Conservation (phyloP, 164 flowering plant genomes). For the Annona squamosa region DNA sequence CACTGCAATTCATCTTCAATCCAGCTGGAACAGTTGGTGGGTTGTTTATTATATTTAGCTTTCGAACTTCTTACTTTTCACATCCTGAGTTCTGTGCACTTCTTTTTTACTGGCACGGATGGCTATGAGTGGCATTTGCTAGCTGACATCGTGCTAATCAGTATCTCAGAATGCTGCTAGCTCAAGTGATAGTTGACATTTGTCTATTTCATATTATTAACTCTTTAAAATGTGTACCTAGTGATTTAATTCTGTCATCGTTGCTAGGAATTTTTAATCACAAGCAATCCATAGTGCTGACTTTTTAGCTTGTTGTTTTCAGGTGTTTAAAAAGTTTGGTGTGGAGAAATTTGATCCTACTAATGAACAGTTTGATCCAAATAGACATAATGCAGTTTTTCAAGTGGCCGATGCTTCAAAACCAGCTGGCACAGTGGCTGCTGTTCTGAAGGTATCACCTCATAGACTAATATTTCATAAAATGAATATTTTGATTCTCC, state of each 20-base stretch:
- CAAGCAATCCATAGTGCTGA: not conserved
- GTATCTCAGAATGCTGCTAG: too few species aligned
- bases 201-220: too few species aligned
- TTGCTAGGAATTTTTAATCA: not conserved
- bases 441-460: constrained; percentile 65
- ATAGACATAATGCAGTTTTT: constrained; percentile 75
- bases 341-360: constrained; percentile 61
- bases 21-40: too few species aligned
- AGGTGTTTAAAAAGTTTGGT: constrained; percentile 75
- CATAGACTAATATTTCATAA: not conserved
- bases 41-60: too few species aligned
- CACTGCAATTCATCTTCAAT: too few species aligned
- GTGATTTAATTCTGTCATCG: not conserved
- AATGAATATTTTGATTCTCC: not conserved
- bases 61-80: too few species aligned
- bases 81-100: too few species aligned
- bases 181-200: too few species aligned
- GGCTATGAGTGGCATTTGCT: too few species aligned
- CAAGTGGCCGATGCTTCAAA: constrained; percentile 74
- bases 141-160: too few species aligned
- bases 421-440: constrained; percentile 67
- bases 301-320: constrained; percentile 12
- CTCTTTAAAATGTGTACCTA: not conserved
- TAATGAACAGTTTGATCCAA: constrained; percentile 81
- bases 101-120: too few species aligned